Evolutionary conservation across 2,329 filamentous ascomycete species (phyloP), one percentile per base, ranked within the genome.

Genomic region (Diaporthe sp.): DNA sequence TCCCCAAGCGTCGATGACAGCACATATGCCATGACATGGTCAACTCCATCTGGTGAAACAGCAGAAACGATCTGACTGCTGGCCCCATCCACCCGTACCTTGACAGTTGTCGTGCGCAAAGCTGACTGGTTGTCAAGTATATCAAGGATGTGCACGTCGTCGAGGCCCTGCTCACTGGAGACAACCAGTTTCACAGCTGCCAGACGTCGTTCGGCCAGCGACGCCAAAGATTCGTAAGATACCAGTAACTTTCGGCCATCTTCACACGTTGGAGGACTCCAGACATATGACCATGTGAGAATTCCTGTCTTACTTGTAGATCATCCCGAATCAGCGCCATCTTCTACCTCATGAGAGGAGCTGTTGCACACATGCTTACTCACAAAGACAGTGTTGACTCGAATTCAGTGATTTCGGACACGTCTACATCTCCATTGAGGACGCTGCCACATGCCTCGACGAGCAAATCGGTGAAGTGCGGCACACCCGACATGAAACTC

Each of bases 271-370:
- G 68, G 49, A 25, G 75, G 75, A 44, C 4, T 65, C 75, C 75
- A 76, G 22, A 44, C 34, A 55, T 76, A 76, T n/a, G 75, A 76
- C 75, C 75, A 76, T 53, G 72, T 75, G 25, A 67, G n/a, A 31
- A 76, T 55, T 31, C 75, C 75, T 42, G 75, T 75, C 53, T 75
- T 76, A 44, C 74, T 73, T 22, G 15, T 46, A 8, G 49, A 13
- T 46, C 15, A 3, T 65, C 49, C 39, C 61, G 25, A 70, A 51
- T 74, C n/a, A 74, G 72, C 61, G 10, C 42, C 51, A 19, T 60
- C 12, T 58, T 70, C 46, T 65, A 37, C 58, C 34, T 65, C 4
- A 8, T 61, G 31, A 13, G 44, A 31, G 44, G 44, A 53, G 22
- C 31, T 62, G 15, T 17, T 65, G 25, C 19, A 39, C 37, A 28